These are phyloP conservation scores for Rhodotorula sp. DNA, from an alignment of 1,284 basidiomycete species.

Conservation along the genomic window DNA sequence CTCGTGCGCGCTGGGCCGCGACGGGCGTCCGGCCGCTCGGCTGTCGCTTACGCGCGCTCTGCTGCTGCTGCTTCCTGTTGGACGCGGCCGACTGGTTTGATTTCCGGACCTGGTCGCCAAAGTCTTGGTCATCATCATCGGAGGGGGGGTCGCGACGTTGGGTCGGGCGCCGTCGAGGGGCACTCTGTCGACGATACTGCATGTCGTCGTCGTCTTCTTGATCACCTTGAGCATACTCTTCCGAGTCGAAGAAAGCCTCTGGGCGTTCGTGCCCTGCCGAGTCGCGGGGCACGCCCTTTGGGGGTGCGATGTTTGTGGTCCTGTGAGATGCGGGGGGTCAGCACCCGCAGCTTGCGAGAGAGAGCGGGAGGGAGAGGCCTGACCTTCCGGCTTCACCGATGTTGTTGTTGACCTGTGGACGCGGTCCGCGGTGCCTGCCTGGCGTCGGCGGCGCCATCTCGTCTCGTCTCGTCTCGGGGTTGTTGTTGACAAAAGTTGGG, in stretches of 20 bases:
- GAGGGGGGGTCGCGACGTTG: neutral
- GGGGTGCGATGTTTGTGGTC: constrained; percentile 35
- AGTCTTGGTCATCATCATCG: neutral
- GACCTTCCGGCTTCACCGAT: constrained; percentile 35
- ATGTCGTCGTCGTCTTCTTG: constrained; percentile 4
- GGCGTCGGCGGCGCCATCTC: constrained; percentile 21
- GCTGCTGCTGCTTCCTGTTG: neutral
- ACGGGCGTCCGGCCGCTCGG: neutral
- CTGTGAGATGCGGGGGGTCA: too few relatives aligned
- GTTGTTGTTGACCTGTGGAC: constrained; percentile 34
- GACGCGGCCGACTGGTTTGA: neutral
- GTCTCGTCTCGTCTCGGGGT: neutral
- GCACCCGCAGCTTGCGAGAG: too few relatives aligned
- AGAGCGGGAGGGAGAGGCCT: neutral
- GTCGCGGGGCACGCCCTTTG: constrained; percentile 33
- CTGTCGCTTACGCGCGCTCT: neutral
- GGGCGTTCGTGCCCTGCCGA: constrained; percentile 38
- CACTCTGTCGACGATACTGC: neutral
- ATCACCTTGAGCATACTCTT: neutral
- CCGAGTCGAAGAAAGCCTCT: constrained; percentile 38
- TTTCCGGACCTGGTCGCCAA: neutral
- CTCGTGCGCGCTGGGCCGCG: neutral
- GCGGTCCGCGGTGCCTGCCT: constrained; percentile 16
- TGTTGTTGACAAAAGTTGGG: constrained; percentile 7
- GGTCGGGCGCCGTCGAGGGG: neutral